Conservation (phyloP, 768 basidiomycete species). For the Amanita exitialis region DNA sequence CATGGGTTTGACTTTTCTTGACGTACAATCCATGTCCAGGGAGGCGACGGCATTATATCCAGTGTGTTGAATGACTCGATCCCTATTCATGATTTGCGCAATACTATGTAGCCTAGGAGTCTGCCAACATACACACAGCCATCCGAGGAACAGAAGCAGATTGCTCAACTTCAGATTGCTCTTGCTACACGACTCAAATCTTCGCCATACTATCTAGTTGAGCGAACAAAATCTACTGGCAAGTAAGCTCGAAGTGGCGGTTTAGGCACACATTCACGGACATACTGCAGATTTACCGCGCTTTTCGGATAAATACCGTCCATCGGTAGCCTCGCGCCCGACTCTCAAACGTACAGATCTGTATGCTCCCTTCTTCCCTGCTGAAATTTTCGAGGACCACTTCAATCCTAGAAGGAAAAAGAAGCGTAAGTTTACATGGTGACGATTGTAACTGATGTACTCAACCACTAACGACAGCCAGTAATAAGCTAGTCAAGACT, state of each 20-base stretch:
- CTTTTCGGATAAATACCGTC: conserved; percentile 79
- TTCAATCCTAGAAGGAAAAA: conserved; percentile 68
- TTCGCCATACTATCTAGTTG: conserved; percentile 69
- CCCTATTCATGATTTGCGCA: conserved; percentile 8
- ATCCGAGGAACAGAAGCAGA: conserved; percentile 52
- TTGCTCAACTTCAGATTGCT: conserved; percentile 57
- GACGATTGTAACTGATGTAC: not conserved
- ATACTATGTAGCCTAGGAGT: conserved; percentile 42
- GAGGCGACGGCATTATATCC: conserved; percentile 77
- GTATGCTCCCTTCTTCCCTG: conserved; percentile 69
- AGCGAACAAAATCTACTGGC: conserved; percentile 57
- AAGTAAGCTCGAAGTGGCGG: conserved; percentile 6
- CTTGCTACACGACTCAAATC: conserved; percentile 55
- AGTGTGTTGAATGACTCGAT: conserved; percentile 36
- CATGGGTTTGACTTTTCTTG: conserved; percentile 75
- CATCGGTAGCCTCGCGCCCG: conserved; percentile 49
- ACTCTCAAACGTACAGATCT: conserved; percentile 61
- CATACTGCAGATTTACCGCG: conserved; percentile 52
- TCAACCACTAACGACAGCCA: conserved; percentile 2
- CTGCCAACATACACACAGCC: conserved; percentile 64
- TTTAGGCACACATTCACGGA: not conserved
- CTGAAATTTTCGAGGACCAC: conserved; percentile 65
- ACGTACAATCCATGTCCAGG: conserved; percentile 66
- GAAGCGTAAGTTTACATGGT: conserved; percentile 27
- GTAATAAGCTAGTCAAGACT: conserved; percentile 19